Base-by-base conservation (phyloP, 2,329 filamentous ascomycete species). In the Exophiala xenobiotica region DNA sequence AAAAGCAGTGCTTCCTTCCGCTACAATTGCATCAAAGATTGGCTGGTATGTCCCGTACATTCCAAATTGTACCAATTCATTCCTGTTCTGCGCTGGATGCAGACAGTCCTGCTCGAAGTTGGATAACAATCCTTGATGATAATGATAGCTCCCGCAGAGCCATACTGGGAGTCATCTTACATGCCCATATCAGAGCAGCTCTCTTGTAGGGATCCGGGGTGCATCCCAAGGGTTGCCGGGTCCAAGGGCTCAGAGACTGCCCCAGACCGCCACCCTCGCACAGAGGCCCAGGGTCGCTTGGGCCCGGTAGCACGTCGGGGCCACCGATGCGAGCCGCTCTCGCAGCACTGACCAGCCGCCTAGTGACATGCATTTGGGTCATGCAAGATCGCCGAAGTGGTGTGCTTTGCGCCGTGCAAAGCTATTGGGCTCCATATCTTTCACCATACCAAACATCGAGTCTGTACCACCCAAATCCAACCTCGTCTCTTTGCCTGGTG, bases 341-440 rank as follows among this genome's bases (percentile, higher is more conserved):
- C 41, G 51, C 51, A 53, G 51, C 39, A 39, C 14, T 4, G n/a
- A 29, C 8, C 39, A 18, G 14, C 14, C 11, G n/a, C 19, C 23
- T 38, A 46, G 22, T 45, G 41, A 51, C 48, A 45, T 51, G 48
- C 48, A 45, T 46, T 40, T 31, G 42, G 22, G 19, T 35, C 14
- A 46, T 51, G 49, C 49, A 41, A 51, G 49, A 51, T 51, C 49
- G 49, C 11, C 49, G 41, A 51, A 42, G 42, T 51, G 49, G 49
- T 51, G 49, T 51, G 49, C 19, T 8, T 35, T 37, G n/a, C 42
- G 29, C 44, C 24, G 19, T 38, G 6, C 44, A 22, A 12, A 40
- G 11, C 18, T 31, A 23, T 26, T 19, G 35, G 16, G 23, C 37
- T 35, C 14, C 14, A 23, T 26, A 18, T 16, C n/a, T 44, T 22